Conservation (phyloP, 352 stramenopile species). For the Aphanomyces stellatus region DNA sequence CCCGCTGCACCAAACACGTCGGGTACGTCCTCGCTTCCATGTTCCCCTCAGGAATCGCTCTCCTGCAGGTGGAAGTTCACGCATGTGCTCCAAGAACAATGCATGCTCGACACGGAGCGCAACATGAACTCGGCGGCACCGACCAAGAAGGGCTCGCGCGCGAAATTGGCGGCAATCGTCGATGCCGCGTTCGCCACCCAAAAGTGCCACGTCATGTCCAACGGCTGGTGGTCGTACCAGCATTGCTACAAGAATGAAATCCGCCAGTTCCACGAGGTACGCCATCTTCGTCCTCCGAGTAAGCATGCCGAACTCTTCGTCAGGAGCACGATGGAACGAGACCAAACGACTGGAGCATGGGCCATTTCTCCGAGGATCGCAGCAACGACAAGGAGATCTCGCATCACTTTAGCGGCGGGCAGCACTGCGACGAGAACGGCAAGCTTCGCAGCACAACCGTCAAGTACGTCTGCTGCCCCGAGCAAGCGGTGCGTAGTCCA, state of each 20-base stretch:
- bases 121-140: not conserved
- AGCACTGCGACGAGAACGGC: slow-evolving; percentile 74
- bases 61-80: slow-evolving; percentile 68
- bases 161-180: slow-evolving; percentile 30
- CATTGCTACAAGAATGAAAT: slow-evolving; percentile 76
- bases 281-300: too few species aligned
- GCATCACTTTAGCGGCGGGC: slow-evolving; percentile 64
- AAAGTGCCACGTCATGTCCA: slow-evolving; percentile 44
- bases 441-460: slow-evolving; percentile 63
- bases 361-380: slow-evolving; percentile 34
- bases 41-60: not conserved
- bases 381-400: slow-evolving; percentile 37
- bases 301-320: too few species aligned
- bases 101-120: slow-evolving; percentile 39
- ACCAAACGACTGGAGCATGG: slow-evolving; percentile 79
- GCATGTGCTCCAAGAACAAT: slow-evolving; percentile 63
- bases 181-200: slow-evolving; percentile 39
- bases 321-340: slow-evolving; percentile 61
- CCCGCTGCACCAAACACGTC: slow-evolving; percentile 63
- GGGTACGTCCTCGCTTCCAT: slow-evolving; percentile 29
- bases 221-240: slow-evolving; percentile 81
- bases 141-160: not conserved
- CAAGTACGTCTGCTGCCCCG: slow-evolving; percentile 65
- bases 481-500: slow-evolving; percentile 26
- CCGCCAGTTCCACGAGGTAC: slow-evolving; percentile 51